Conservation (phyloP, 116 monocot species). For the Zostera marina region DNA sequence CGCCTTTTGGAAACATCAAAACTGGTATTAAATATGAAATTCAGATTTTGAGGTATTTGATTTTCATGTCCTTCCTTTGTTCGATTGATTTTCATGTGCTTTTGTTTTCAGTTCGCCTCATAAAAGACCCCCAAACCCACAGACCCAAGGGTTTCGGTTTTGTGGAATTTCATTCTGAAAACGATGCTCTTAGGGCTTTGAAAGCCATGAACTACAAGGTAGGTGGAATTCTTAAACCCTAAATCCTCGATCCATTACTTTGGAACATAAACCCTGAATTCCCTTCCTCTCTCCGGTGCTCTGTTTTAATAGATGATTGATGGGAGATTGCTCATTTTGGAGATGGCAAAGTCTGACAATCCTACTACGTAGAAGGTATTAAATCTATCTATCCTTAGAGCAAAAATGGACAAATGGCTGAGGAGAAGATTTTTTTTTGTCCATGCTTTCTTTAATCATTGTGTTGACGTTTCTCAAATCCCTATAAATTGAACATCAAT, state of each 20-base stretch:
- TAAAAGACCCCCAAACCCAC: constrained; percentile 27
- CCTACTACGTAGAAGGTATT: too few species aligned
- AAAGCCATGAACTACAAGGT: constrained; percentile 59
- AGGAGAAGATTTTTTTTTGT: too few species aligned
- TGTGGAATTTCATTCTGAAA: constrained; percentile 28
- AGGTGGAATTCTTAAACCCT: background rate
- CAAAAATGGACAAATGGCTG: too few species aligned
- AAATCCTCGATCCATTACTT: background rate
- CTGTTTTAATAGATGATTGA: too few species aligned
- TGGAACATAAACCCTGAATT: too few species aligned
- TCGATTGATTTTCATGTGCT: background rate
- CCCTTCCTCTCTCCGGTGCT: too few species aligned
- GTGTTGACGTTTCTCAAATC: too few species aligned
- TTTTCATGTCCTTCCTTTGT: background rate
- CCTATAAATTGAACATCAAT: too few species aligned
- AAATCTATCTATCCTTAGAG: too few species aligned
- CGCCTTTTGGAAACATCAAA: constrained; percentile 16
- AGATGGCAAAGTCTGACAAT: too few species aligned
- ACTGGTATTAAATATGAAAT: constrained; percentile 15
- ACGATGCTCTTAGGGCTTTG: constrained; percentile 32
- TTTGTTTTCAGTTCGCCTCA: constrained; percentile 19
- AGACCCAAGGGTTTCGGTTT: constrained; percentile 56
- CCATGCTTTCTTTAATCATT: too few species aligned
- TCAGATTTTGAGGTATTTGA: background rate
- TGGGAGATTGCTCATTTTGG: too few species aligned